Evolutionary conservation across 192 early-diverging fungal species (phyloP), one percentile per base, ranked within the genome.

Genomic region (Rhizophagus sp.): DNA sequence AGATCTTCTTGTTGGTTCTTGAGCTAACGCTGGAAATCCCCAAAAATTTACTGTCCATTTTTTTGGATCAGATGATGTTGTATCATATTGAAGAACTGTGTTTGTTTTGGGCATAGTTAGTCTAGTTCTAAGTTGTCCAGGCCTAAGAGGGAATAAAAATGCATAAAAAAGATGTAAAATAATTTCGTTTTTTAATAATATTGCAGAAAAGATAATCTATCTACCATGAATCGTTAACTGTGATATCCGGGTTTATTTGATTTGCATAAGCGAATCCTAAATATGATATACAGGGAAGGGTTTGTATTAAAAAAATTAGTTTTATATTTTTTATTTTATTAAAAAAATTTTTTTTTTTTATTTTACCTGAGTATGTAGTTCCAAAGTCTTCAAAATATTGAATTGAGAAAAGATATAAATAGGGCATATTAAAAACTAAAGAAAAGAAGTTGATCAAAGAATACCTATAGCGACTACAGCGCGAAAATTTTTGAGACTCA

Each of bases 21-120:
- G 25, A 5, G 27, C 52, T 47, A 74, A 61, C 9, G 73, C 73
- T 34, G 19, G 73, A 61, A 36, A 25, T n/a, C 73, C 73, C 73
- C 73, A 74, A 1, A 0, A 5, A 24, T 12, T 57, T 25, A 74
- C 44, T 15, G 25, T 73, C 71, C 71, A 73, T 19, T 24, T 44
- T 25, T 44, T 27, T 57, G 52, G 52, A 22, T 65, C 11, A 0
- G n/a, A 11, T 11, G n/a, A 65, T 30, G 64, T 5, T 27, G n/a
- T 65, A 62, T 74, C 52, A 47, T 74, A 74, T 74, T 74, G 73
- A 17, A 74, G n/a, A 34, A 74, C 73, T 9, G 73, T 74, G 5
- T 74, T 74, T 19, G 71, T 44, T 57, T 57, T 57, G 7, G 19
- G 17, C 52, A 22, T 22, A 3, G 52, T 57, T 57, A 57, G 4